These are phyloP conservation scores for Cladophialophora immunda DNA, from an alignment of 2,329 filamentous ascomycete species.

Conservation along the genomic window DNA sequence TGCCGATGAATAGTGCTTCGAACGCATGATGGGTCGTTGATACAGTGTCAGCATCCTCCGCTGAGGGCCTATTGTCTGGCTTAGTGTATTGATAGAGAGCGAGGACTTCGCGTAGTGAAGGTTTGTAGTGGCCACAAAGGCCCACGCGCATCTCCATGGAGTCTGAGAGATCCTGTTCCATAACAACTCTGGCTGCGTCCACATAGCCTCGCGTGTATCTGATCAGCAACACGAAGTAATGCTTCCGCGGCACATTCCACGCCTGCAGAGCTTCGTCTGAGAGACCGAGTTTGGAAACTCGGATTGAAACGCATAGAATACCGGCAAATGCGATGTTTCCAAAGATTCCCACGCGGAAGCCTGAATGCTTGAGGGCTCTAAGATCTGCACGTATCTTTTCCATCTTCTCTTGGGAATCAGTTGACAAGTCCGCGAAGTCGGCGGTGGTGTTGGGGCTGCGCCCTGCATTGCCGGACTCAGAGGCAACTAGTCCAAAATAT, in stretches of 20 bases:
- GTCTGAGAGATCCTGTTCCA: conserved; percentile 52
- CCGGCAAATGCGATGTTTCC: conserved; percentile 57
- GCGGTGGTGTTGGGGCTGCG: background rate
- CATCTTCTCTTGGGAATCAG: conserved; percentile 29
- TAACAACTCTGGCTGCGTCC: conserved; percentile 60
- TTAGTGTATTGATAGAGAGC: conserved; percentile 57
- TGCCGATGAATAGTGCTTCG: conserved; percentile 73
- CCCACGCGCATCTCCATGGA: conserved; percentile 69
- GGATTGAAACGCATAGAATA: conserved; percentile 73
- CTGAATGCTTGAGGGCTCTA: conserved; percentile 66
- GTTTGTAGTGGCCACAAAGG: conserved; percentile 76
- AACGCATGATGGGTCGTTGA: conserved; percentile 48
- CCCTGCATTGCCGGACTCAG: background rate
- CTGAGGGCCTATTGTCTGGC: background rate
- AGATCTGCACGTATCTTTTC: conserved; percentile 68
- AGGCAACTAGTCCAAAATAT: conserved; percentile 31
- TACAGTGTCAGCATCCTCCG: background rate
- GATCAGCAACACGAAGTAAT: conserved; percentile 79
- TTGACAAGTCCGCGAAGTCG: background rate
- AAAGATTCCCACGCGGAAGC: conserved; percentile 74
- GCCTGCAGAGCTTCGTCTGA: conserved; percentile 78
- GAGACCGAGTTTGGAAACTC: conserved; percentile 74
- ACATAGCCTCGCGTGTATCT: conserved; percentile 70
- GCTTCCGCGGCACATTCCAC: conserved; percentile 72
- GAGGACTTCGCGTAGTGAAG: conserved; percentile 64